Percentiles rank a stretch among this genome's conserved stretches.
Evolutionary conservation across 2,329 filamentous ascomycete species (phyloP).

Genomic region (Rhinocladiella similis): DNA sequence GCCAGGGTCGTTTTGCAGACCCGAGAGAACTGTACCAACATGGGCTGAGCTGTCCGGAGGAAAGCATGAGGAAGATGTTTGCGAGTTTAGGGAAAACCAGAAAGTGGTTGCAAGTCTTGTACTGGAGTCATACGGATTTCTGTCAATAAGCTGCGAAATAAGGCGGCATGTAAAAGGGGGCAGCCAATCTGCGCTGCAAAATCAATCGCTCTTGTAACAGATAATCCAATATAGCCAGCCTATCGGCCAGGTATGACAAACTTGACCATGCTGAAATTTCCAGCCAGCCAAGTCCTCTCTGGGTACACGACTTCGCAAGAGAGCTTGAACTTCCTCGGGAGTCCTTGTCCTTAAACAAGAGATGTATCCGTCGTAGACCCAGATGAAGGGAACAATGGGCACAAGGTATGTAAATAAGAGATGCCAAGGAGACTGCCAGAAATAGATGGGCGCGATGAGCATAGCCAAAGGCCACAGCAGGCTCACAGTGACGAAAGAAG

Average conservation of each 20-base stretch:
- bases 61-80: too few species aligned
- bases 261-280: constrained; percentile 29
- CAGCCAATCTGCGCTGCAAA: too few species aligned
- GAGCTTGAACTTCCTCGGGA: constrained; percentile 61
- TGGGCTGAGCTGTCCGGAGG: not conserved
- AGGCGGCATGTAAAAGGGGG: too few species aligned
- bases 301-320: constrained; percentile 48
- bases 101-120: too few species aligned
- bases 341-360: constrained; percentile 68
- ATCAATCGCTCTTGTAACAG: constrained; percentile 26
- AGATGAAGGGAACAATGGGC: constrained; percentile 66
- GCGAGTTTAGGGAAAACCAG: too few species aligned
- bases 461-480: constrained; percentile 43
- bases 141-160: too few species aligned
- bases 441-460: constrained; percentile 35
- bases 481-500: constrained; percentile 55
- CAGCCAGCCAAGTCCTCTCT: constrained; percentile 25
- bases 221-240: constrained; percentile 30
- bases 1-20: not conserved
- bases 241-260: constrained; percentile 28
- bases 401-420: constrained; percentile 67
- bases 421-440: constrained; percentile 52
- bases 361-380: constrained; percentile 69
- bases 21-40: not conserved
- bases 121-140: too few species aligned